phyloP scores from a whole-genome alignment of 2,329 filamentous ascomycete species.

The Parafenestella ontariensis region DNA sequence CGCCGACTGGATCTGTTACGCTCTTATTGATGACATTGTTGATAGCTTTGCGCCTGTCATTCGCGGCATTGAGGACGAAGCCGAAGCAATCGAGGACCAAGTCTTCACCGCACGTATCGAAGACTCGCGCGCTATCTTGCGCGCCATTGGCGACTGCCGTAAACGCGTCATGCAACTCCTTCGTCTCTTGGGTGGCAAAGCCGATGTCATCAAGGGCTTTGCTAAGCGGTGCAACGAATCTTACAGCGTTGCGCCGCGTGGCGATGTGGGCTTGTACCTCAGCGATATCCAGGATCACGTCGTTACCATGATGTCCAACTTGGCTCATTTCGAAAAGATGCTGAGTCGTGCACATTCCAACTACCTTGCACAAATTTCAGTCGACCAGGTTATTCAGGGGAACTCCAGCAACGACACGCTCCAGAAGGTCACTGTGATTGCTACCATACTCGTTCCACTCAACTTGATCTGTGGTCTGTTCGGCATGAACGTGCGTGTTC shows the following conservation, averaged over 20 bases:
- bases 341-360: conserved; percentile 92
- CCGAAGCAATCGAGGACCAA: conserved; percentile 92
- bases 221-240: conserved; percentile 99
- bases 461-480: conserved; percentile 89
- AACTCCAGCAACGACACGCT: conserved; percentile 88
- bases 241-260: conserved; percentile 91
- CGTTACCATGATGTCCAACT: conserved; percentile 97
- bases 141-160: conserved; percentile 85
- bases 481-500: conserved; percentile 85
- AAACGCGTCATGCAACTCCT: conserved; percentile 95
- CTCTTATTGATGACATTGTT: conserved; percentile 97
- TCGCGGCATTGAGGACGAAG: conserved; percentile 82
- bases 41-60: conserved; percentile 94
- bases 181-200: conserved; percentile 92
- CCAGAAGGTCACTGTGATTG: conserved; percentile 93
- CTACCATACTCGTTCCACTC: conserved; percentile 93
- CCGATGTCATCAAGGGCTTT: conserved; percentile 97
- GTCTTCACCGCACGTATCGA: conserved; percentile 92
- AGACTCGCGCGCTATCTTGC: conserved; percentile 86
- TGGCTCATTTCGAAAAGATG: conserved; percentile 97
- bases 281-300: conserved; percentile 99
- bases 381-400: conserved; percentile 88
- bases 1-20: conserved; percentile 99
- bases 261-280: conserved; percentile 95
- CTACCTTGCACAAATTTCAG: conserved; percentile 91